Evolutionary conservation across 1,284 basidiomycete species (phyloP).

Genomic region (Golubevia pallescens): DNA sequence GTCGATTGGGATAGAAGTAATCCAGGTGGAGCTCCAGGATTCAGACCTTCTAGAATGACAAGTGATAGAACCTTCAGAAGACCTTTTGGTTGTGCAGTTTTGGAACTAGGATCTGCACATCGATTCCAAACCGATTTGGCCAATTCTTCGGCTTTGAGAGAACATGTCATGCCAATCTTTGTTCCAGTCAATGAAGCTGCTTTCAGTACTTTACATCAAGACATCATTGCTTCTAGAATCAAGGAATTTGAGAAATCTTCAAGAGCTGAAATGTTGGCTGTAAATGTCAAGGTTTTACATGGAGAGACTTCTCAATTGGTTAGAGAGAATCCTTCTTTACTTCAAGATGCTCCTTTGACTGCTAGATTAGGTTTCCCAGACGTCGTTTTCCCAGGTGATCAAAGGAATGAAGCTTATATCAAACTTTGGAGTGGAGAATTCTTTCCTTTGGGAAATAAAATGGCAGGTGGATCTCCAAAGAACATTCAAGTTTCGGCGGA

Average conservation of each 20-base stretch:
- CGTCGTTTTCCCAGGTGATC: conserved; percentile 88
- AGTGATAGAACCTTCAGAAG: conserved; percentile 71
- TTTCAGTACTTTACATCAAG: conserved; percentile 92
- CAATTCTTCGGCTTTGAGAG: conserved; percentile 66
- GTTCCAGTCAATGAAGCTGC: conserved; percentile 79
- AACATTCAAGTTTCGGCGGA: conserved; percentile 91
- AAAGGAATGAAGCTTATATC: conserved; percentile 92
- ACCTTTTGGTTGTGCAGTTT: conserved; percentile 90
- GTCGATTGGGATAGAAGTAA: background rate
- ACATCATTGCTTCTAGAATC: conserved; percentile 80
- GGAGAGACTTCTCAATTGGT: conserved; percentile 79
- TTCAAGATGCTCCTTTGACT: conserved; percentile 81
- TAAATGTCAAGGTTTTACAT: conserved; percentile 88
- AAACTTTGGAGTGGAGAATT: conserved; percentile 66
- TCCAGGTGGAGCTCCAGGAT: conserved; percentile 7
- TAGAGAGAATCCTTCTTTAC: conserved; percentile 82
- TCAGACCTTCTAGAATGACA: conserved; percentile 33
- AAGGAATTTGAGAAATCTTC: conserved; percentile 84
- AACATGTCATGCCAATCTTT: conserved; percentile 88
- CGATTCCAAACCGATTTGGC: conserved; percentile 70
- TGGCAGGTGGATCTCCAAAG: conserved; percentile 35
- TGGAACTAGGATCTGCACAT: conserved; percentile 76
- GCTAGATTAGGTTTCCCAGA: conserved; percentile 94
- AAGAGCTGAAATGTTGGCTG: conserved; percentile 82
- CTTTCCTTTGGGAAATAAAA: conserved; percentile 40